Evolutionary conservation across 2,329 filamentous ascomycete species (phyloP).

Genomic region (Chaetomiaceae sp.): DNA sequence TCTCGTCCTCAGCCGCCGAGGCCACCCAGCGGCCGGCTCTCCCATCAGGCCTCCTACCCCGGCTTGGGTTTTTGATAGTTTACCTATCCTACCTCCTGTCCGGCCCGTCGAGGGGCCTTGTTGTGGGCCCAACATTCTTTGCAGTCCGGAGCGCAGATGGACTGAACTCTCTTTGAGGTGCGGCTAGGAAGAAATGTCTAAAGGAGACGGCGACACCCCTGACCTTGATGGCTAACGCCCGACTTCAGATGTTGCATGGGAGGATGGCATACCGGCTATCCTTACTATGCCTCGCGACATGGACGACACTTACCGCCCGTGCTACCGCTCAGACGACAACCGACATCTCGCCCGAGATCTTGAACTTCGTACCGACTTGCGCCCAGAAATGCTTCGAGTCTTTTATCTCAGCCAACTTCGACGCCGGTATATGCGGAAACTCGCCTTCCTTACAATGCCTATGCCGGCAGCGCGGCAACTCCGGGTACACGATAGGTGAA

Average conservation of each 20-base stretch:
- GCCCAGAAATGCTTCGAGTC: slow-evolving; percentile 57
- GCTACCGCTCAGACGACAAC: slow-evolving; percentile 29
- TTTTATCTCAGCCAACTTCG: slow-evolving; percentile 60
- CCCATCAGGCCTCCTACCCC: slow-evolving; percentile 10
- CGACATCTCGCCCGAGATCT: slow-evolving; percentile 37
- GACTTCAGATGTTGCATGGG: slow-evolving; percentile 38
- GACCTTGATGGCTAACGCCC: slow-evolving; percentile 11
- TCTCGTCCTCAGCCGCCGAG: slow-evolving; percentile 17
- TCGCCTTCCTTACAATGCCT: slow-evolving; percentile 57
- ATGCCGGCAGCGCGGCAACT: slow-evolving; percentile 54
- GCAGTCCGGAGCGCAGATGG: slow-evolving; percentile 15
- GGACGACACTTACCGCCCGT: slow-evolving; percentile 30
- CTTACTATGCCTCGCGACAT: slow-evolving; percentile 28
- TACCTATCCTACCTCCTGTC: background rate
- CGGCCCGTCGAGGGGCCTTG: background rate
- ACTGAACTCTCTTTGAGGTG: slow-evolving; percentile 17
- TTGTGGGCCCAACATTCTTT: background rate
- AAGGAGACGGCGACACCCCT: background rate
- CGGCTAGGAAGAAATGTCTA: background rate
- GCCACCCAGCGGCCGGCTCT: slow-evolving; percentile 11
- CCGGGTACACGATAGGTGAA: slow-evolving; percentile 68
- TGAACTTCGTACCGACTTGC: slow-evolving; percentile 51
- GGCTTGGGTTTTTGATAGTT: background rate
- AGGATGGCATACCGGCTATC: slow-evolving; percentile 42
- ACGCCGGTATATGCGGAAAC: slow-evolving; percentile 43